Evolutionary conservation across 805 yeast species (phyloP).

Genomic region (Wickerhamomyces sydowiorum): DNA sequence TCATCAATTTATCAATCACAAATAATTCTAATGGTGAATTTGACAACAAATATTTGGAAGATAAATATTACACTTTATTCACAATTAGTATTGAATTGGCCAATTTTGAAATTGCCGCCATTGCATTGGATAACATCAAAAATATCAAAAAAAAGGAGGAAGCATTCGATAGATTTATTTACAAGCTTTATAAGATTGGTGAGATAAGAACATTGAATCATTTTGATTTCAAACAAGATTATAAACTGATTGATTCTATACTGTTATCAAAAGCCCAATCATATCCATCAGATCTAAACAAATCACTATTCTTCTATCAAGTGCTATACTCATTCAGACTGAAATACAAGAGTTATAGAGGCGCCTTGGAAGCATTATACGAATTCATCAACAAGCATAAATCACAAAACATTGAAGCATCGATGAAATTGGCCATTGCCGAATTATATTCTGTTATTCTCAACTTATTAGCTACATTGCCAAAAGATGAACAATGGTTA

Average conservation of each 20-base stretch:
- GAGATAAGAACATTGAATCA: slow-evolving; percentile 33
- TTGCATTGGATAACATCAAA: slow-evolving; percentile 24
- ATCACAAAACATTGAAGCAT: slow-evolving; percentile 2
- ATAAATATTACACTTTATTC: slow-evolving; percentile 18
- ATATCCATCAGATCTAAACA: slow-evolving; percentile 21
- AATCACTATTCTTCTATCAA: slow-evolving; percentile 39
- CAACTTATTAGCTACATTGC: slow-evolving; percentile 27
- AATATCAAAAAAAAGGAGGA: slow-evolving; percentile 12
- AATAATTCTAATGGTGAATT: slow-evolving; percentile 15
- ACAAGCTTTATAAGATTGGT: slow-evolving; percentile 32
- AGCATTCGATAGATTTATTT: slow-evolving; percentile 29
- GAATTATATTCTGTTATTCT: slow-evolving; percentile 35
- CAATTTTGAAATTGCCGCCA: slow-evolving; percentile 28
- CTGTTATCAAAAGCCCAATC: slow-evolving; percentile 25
- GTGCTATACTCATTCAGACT: slow-evolving; percentile 47
- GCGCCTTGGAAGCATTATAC: slow-evolving; percentile 38
- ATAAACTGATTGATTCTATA: slow-evolving; percentile 35
- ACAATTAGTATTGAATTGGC: slow-evolving; percentile 25
- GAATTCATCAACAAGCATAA: slow-evolving; percentile 29
- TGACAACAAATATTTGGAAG: slow-evolving; percentile 17
- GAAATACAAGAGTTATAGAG: slow-evolving; percentile 44
- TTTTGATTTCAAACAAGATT: slow-evolving; percentile 39
- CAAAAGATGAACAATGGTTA: slow-evolving; percentile 1
- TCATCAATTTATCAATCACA: slow-evolving; percentile 23
- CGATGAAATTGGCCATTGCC: slow-evolving; percentile 13